Percentiles rank a stretch among this genome's conserved stretches.
Evolutionary conservation across 306 rosid species (phyloP).

Genomic region (Canavalia ensiformis): DNA sequence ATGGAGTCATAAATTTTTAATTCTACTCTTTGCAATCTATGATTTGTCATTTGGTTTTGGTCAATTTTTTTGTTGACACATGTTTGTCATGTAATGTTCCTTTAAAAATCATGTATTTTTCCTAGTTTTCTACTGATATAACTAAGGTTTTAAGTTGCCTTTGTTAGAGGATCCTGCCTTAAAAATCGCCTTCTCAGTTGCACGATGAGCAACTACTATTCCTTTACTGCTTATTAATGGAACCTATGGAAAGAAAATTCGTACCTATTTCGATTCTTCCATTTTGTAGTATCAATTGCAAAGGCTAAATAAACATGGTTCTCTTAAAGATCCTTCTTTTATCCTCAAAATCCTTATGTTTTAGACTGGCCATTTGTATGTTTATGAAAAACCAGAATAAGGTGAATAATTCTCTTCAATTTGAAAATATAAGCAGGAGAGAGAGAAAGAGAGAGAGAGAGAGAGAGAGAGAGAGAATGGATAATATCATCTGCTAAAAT

Average conservation of each 20-base stretch:
- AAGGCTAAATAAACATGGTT: slow-evolving; percentile 87
- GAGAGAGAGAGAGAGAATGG: too few relatives aligned
- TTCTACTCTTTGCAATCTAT: slow-evolving; percentile 29
- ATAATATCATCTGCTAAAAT: too few relatives aligned
- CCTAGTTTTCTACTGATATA: slow-evolving; percentile 43
- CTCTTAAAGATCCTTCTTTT: slow-evolving; percentile 71
- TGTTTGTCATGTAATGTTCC: background rate
- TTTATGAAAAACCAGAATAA: slow-evolving; percentile 8
- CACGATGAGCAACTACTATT: slow-evolving; percentile 95
- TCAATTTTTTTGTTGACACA: too few relatives aligned
- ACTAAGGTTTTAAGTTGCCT: slow-evolving; percentile 65
- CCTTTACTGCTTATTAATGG: slow-evolving; percentile 95
- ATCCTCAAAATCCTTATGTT: slow-evolving; percentile 30
- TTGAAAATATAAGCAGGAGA: background rate
- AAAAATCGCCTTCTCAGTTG: slow-evolving; percentile 97
- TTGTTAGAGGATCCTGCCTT: slow-evolving; percentile 96
- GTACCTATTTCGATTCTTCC: slow-evolving; percentile 90
- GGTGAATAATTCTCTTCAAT: slow-evolving; percentile 14
- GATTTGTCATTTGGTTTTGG: background rate
- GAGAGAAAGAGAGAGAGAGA: too few relatives aligned
- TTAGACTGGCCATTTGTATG: slow-evolving; percentile 14
- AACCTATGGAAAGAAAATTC: slow-evolving; percentile 85
- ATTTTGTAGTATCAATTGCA: slow-evolving; percentile 95
- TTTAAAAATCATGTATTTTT: slow-evolving; percentile 23
- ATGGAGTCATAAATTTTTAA: slow-evolving; percentile 48